Percentiles rank a stretch among this genome's conserved stretches.
These are phyloP conservation scores for Pseudogymnoascus sp. DNA, from an alignment of 2,329 filamentous ascomycete genomes.

Conservation along the genomic window DNA sequence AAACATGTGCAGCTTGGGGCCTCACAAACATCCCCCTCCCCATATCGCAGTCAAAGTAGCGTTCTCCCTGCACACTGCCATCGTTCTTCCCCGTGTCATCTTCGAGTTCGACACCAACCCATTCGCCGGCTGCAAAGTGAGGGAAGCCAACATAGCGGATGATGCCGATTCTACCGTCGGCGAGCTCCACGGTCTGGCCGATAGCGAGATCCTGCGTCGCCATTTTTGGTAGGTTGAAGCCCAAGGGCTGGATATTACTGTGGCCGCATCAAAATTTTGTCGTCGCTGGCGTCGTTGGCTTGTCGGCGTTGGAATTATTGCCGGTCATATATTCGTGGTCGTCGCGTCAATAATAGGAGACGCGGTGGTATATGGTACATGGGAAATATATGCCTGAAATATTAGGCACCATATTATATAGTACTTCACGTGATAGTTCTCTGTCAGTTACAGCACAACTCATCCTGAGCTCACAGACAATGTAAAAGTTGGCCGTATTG, in stretches of 20 bases:
- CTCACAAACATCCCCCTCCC: constrained; percentile 78
- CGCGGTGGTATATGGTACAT: not conserved
- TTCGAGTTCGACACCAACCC: constrained; percentile 84
- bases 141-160: constrained; percentile 78
- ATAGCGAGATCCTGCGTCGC: not conserved
- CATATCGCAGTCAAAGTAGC: constrained; percentile 81
- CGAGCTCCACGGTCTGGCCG: constrained; percentile 50
- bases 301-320: not conserved
- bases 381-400: not conserved
- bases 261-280: not conserved
- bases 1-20: constrained; percentile 55
- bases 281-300: not conserved
- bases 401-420: not conserved
- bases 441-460: not conserved
- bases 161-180: constrained; percentile 64
- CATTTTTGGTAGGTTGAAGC: constrained; percentile 3
- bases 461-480: not conserved
- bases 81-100: constrained; percentile 85
- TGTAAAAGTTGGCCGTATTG: not conserved
- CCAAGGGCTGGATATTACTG: not conserved
- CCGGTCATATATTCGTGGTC: not conserved
- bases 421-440: not conserved
- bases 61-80: constrained; percentile 76
- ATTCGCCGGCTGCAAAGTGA: constrained; percentile 71
- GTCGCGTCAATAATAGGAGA: constrained; percentile 7